phyloP scores from a whole-genome alignment of 495 filamentous ascomycete species.

The Tuber magnatum region DNA sequence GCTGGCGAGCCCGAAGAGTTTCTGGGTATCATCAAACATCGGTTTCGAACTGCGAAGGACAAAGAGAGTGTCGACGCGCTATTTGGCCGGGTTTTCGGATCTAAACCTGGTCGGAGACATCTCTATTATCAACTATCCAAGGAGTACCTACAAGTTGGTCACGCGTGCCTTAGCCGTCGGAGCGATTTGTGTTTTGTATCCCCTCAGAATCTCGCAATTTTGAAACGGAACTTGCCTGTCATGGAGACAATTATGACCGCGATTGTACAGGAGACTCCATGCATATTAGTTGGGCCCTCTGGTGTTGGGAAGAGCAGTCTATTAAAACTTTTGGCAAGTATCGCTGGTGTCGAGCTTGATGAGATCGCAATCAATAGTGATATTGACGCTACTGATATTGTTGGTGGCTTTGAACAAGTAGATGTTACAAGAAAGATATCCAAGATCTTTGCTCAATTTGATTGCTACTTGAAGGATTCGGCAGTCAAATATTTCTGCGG shows the following conservation, averaged over 20 bases:
- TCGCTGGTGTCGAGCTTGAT: slow-evolving; percentile 63
- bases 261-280: slow-evolving; percentile 75
- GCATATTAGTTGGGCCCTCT: slow-evolving; percentile 77
- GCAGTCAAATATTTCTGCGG: slow-evolving; percentile 49
- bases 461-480: slow-evolving; percentile 49
- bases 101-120: slow-evolving; percentile 41
- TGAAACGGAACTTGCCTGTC: slow-evolving; percentile 55
- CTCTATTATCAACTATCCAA: slow-evolving; percentile 60
- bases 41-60: slow-evolving; percentile 70
- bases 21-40: slow-evolving; percentile 72
- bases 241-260: slow-evolving; percentile 83
- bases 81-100: slow-evolving; percentile 53
- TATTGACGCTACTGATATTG: slow-evolving; percentile 91
- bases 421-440: slow-evolving; percentile 65
- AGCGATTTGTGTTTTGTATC: slow-evolving; percentile 50
- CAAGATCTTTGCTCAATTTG: slow-evolving; percentile 51
- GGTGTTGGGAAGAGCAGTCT: slow-evolving; percentile 79
- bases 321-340: slow-evolving; percentile 68
- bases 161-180: slow-evolving; percentile 61
- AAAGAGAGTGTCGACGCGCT: slow-evolving; percentile 55
- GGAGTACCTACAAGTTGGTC: slow-evolving; percentile 66
- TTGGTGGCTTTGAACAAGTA: slow-evolving; percentile 93
- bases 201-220: slow-evolving; percentile 51
- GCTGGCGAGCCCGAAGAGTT: slow-evolving; percentile 57
- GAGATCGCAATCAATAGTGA: slow-evolving; percentile 83